phyloP scores from a whole-genome alignment of 441 rosid genomes.

The Syzygium malaccense region DNA sequence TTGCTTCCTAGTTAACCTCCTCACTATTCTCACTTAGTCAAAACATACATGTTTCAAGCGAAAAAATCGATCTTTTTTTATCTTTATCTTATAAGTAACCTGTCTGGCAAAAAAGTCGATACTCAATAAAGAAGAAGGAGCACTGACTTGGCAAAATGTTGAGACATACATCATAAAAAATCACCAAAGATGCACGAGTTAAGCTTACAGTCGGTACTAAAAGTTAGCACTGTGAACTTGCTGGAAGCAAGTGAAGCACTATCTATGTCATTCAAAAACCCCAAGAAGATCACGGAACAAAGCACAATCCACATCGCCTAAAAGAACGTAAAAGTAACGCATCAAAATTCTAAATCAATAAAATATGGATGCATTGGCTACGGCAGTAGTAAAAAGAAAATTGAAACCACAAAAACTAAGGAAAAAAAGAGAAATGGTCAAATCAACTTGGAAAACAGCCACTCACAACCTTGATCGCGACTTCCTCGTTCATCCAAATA shows the following conservation, averaged over 20 bases:
- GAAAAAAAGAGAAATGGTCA: background rate
- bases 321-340: background rate
- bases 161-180: too few species aligned
- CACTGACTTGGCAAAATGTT: too few species aligned
- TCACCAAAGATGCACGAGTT: too few species aligned
- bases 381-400: background rate
- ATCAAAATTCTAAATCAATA: background rate
- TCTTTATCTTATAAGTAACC: too few species aligned
- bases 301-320: background rate
- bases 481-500: background rate
- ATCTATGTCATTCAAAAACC: background rate
- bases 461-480: background rate
- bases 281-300: background rate
- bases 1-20: too few species aligned
- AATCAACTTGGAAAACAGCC: too few species aligned
- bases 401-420: background rate
- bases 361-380: background rate
- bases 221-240: rapidly evolving
- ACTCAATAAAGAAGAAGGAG: too few species aligned
- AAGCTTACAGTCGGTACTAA: too few species aligned
- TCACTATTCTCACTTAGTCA: too few species aligned
- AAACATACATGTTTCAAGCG: too few species aligned
- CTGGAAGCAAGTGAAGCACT: background rate
- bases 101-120: too few species aligned
- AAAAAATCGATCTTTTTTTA: too few species aligned